phyloP scores from a whole-genome alignment of 192 early-diverging fungal species.

The Umbelopsis isabellina region DNA sequence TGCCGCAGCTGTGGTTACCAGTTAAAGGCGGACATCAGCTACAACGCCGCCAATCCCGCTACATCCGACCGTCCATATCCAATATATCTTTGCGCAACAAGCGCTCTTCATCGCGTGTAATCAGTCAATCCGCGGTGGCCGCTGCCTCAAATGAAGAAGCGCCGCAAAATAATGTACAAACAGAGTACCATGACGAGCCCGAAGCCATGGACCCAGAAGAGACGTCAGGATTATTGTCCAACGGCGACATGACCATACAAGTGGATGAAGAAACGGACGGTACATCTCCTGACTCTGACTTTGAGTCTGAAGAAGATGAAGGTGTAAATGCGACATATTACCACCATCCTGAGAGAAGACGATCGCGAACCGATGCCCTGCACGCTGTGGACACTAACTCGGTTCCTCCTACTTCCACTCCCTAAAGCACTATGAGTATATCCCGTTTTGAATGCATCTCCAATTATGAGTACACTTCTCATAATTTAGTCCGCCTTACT shows the following conservation, averaged over 20 bases:
- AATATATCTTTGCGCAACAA: background rate
- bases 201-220: background rate
- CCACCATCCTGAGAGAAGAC: conserved; percentile 49
- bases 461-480: too few species aligned
- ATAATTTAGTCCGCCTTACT: too few species aligned
- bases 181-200: background rate
- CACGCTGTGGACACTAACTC: background rate
- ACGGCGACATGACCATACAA: background rate
- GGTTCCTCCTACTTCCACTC: too few species aligned
- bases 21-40: conserved; percentile 41
- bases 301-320: conserved; percentile 32
- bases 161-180: background rate
- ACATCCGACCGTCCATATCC: background rate
- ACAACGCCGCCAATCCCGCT: conserved; percentile 1
- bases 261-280: background rate
- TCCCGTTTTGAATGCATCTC: too few species aligned
- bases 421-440: too few species aligned
- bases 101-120: background rate
- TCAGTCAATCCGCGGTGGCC: background rate
- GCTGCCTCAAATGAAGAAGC: too few species aligned
- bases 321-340: conserved; percentile 46
- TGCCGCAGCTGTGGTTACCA: conserved; percentile 78
- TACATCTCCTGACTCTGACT: background rate
- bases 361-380: conserved; percentile 13
- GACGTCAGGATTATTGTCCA: background rate